Conservation (phyloP, 1,284 basidiomycete species). For the Phlebopus sp. region DNA sequence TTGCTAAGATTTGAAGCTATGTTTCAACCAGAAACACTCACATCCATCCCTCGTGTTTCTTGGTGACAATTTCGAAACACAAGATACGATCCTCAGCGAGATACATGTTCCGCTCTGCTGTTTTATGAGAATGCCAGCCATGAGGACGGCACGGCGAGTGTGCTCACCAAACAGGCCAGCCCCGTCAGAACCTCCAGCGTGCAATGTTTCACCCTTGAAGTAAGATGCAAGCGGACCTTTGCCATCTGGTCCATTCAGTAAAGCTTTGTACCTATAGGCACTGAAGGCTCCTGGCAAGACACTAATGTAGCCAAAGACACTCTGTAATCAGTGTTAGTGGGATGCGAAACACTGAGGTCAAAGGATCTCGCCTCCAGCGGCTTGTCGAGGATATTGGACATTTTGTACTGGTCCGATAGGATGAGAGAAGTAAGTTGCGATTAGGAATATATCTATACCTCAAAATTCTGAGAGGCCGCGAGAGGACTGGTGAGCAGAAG, state of each 20-base stretch:
- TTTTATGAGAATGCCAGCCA: conserved; percentile 7
- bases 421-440: conserved; percentile 1
- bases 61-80: conserved; percentile 97
- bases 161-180: conserved; percentile 69
- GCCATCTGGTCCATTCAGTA: conserved; percentile 78
- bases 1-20: background rate
- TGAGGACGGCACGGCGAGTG: background rate
- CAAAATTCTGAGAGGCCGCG: conserved; percentile 89
- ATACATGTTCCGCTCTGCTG: conserved; percentile 81
- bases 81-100: conserved; percentile 92
- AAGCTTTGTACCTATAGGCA: conserved; percentile 86
- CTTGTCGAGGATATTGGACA: conserved; percentile 92
- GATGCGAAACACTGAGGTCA: background rate
- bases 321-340: conserved; percentile 38
- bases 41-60: conserved; percentile 81
- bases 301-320: conserved; percentile 89
- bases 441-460: conserved; percentile 40
- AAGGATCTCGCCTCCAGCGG: conserved; percentile 66
- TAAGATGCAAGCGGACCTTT: conserved; percentile 87
- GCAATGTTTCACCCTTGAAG: conserved; percentile 91
- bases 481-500: conserved; percentile 83
- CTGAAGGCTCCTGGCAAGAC: conserved; percentile 91
- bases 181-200: conserved; percentile 52
- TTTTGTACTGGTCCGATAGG: conserved; percentile 62
- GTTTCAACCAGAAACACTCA: conserved; percentile 37